These are phyloP conservation scores for Exidia glandulosa DNA, from an alignment of 768 basidiomycete species.

Conservation along the genomic window DNA sequence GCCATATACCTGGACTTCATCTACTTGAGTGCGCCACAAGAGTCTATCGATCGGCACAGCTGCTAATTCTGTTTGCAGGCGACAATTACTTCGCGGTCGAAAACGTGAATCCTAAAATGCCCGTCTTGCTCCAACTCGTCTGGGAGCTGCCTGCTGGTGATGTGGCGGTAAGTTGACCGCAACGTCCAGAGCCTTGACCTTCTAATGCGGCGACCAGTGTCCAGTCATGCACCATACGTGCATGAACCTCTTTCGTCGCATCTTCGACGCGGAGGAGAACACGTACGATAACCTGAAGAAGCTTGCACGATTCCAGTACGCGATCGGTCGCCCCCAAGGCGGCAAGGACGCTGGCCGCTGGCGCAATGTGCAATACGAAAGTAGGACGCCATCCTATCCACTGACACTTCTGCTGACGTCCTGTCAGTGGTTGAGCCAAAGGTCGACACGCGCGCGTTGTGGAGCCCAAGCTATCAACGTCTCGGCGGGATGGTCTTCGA, in stretches of 20 bases:
- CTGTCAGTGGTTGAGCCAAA: conserved; percentile 7
- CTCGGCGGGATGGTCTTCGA: conserved; percentile 10
- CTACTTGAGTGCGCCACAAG: too few species aligned
- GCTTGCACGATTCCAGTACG: conserved; percentile 10
- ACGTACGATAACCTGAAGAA: conserved; percentile 1
- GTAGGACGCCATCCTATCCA: not conserved
- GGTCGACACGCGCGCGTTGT: conserved; percentile 14
- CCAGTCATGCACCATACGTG: conserved; percentile 13
- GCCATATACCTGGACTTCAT: too few species aligned
- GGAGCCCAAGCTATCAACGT: conserved; percentile 5
- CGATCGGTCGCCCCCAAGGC: conserved; percentile 14
- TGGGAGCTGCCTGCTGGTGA: not conserved
- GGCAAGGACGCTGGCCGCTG: conserved; percentile 12
- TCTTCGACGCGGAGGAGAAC: conserved; percentile 9
- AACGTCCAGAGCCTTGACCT: not conserved
- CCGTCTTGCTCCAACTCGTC: too few species aligned
- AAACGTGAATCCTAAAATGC: too few species aligned
- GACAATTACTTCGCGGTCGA: too few species aligned
- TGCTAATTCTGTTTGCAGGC: too few species aligned
- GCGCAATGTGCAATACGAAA: conserved; percentile 13
- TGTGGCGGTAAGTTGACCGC: not conserved
- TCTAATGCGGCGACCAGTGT: not conserved
- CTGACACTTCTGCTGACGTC: not conserved
- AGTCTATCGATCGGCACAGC: too few species aligned
- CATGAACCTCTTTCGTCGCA: conserved; percentile 12